Evolutionary conservation across 2,329 filamentous ascomycete genomes (phyloP), one percentile per base, ranked within the genome.

Genomic region (Trichoderma asperellum): DNA sequence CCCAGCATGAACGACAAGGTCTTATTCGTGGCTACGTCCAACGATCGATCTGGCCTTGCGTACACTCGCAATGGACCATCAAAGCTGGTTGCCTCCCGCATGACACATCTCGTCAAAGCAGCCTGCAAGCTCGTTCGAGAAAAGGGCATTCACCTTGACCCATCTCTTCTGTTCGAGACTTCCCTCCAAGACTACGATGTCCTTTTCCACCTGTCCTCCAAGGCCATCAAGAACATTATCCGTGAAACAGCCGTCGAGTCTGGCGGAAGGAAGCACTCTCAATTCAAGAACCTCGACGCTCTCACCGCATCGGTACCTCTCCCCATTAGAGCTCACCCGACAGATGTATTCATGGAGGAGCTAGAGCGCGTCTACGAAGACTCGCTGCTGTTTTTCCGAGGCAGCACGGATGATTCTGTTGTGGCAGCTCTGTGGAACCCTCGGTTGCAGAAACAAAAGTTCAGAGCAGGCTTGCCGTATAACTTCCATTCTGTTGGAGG

Each of bases 1-100:
- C 94, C 94, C 0, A 89, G 87, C 65, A 92, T 98, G 89, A 97
- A 96, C 80, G 89, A 89, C 71, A 88, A 92, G 2, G 90, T 91
- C 21, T 82, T 98, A 49, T 92, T 97, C 75, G 91, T 91, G 4
- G 93, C 93, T 2, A 94, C 93, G 0, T 91, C 92, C 65, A 83
- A 92, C 72, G 94, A 97, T 74, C 81, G 83, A 5, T 91, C 91
- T 43, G 96, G 96, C 4, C 88, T 90, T 10, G 91, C 91, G 0
- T 98, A 93, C 86, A 97, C 93, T 62, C 86, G 86, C 67, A 83
- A 84, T 59, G 81, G 82, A 0, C 94, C 95, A 0, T 88, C 91
- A 14, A 94, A 92, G 77, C 92, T 98, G 60, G 88, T 95, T 34
- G 95, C 94, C 14, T 88, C 90, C 16, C 89, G 96, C 49, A 91